Percentiles rank a stretch among this genome's conserved stretches.
These are phyloP conservation scores for Exobasidium cylindrosporum DNA, from an alignment of 1,284 basidiomycete genomes.

Conservation along the genomic window DNA sequence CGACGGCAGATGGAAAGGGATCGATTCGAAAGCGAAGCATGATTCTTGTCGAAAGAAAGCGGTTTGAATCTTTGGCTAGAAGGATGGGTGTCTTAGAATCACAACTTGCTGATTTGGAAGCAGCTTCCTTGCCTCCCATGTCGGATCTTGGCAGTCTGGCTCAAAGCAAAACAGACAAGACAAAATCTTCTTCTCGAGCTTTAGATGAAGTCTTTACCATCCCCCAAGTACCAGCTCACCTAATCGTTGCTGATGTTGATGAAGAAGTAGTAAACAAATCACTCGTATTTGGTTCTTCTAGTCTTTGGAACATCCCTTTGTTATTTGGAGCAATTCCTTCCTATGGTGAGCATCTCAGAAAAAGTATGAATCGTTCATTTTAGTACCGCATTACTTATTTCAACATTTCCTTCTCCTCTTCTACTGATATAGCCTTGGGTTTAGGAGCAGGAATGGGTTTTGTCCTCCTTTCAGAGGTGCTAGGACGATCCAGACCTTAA, in stretches of 20 bases:
- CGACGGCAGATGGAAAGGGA: constrained; percentile 38
- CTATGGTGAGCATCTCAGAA: constrained; percentile 7
- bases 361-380: constrained; percentile 19
- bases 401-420: not conserved
- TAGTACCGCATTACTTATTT: too few species aligned
- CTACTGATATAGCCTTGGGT: constrained; percentile 8
- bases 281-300: not conserved
- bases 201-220: constrained; percentile 10
- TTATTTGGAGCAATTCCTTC: constrained; percentile 11
- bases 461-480: constrained; percentile 25
- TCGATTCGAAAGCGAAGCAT: constrained; percentile 40
- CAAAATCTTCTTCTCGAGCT: not conserved
- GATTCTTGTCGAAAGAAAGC: constrained; percentile 42
- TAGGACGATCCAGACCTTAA: not conserved
- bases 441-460: constrained; percentile 10
- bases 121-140: not conserved
- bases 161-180: not conserved
- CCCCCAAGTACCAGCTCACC: not conserved
- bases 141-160: constrained; percentile 9
- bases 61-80: constrained; percentile 40
- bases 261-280: not conserved
- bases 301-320: not conserved
- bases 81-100: constrained; percentile 35
- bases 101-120: constrained; percentile 17
- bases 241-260: not conserved